Conservation (phyloP, 371 early-diverging fungal species). For the Lichtheimia ornata region DNA sequence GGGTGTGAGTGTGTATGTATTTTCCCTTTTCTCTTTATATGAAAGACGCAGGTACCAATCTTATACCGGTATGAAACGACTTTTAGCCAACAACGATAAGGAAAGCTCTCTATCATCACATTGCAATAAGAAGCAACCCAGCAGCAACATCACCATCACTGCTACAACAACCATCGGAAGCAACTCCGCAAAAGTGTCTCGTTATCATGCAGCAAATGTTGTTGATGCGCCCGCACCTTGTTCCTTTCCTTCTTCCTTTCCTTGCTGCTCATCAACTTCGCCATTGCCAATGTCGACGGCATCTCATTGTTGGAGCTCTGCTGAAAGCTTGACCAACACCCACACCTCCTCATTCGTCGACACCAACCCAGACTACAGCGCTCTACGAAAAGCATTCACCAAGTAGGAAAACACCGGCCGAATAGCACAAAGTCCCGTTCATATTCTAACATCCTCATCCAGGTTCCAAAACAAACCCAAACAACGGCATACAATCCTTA, state of each 20-base stretch:
- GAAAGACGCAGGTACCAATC: too few species aligned
- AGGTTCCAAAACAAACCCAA: conserved; percentile 33
- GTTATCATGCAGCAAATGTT: conserved; percentile 1
- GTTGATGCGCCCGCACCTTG: conserved; percentile 6
- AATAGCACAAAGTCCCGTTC: neutral
- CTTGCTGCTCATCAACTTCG: conserved; percentile 7
- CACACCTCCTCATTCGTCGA: too few species aligned
- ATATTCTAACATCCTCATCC: conserved; percentile 2
- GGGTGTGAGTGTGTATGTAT: too few species aligned
- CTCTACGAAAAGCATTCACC: conserved; percentile 10
- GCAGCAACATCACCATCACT: neutral
- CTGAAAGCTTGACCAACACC: too few species aligned
- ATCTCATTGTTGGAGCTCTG: neutral
- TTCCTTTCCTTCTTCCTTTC: conserved; percentile 13
- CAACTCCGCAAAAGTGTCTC: neutral
- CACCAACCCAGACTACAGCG: neutral
- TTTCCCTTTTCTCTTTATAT: too few species aligned
- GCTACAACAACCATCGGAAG: neutral
- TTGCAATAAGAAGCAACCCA: too few species aligned
- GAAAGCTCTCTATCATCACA: too few species aligned
- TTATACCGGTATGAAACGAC: too few species aligned
- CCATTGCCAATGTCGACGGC: neutral
- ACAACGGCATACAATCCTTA: conserved; percentile 18
- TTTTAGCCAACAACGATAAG: too few species aligned
- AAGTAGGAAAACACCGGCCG: conserved; percentile 8